Base-by-base conservation (phyloP, 139 green algal genomes). In the Chlamydomonas sp. region DNA sequence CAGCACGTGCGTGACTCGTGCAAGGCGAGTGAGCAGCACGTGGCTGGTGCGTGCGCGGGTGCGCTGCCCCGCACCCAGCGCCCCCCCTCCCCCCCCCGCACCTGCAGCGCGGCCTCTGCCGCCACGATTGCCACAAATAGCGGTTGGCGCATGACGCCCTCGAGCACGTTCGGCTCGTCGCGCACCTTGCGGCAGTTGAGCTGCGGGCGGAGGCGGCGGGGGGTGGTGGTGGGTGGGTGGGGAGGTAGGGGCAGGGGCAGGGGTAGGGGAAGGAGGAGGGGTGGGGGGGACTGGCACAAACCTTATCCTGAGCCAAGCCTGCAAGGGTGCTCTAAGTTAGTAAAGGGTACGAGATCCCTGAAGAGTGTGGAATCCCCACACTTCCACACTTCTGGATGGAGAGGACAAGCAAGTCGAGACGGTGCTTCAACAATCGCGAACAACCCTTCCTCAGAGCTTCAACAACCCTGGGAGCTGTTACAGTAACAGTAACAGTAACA, bases 141-240 rank as follows among this genome's bases (percentile, higher is more conserved):
- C 4, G 58, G 67, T 59, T 89, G 84, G n/a, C 58, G 28, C 3
- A 4, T 35, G 1, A 95, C 48, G 5, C 88, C 90, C 35, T 84
- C 73, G 37, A 89, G 60, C 5, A 90, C 65, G 38, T 87, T 50
- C 1, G 70, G 34, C 77, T 88, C 81, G 65, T 92, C 89, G 26
- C 81, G 71, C 26, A 91, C 80, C 65, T 90, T 87, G 6, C 92
- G 80, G 10, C 83, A 83, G 76, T 96, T 97, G 58, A 97, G 68
- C 78, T 82, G 68, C 6, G 63, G 47, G 43, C 20, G 43, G 43
- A 26, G 43, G 43, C 20, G 43, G 13, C 20, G 43, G 43, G 13
- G 43, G 43, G 13, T 54, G 43, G 43, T 54, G 43, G 43, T 54
- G 13, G 43, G 43, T 54, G 43, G 43, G 13, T 13, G 43, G 13